phyloP scores from a whole-genome alignment of 768 basidiomycete genomes.

The Tephrocybe rancida region DNA sequence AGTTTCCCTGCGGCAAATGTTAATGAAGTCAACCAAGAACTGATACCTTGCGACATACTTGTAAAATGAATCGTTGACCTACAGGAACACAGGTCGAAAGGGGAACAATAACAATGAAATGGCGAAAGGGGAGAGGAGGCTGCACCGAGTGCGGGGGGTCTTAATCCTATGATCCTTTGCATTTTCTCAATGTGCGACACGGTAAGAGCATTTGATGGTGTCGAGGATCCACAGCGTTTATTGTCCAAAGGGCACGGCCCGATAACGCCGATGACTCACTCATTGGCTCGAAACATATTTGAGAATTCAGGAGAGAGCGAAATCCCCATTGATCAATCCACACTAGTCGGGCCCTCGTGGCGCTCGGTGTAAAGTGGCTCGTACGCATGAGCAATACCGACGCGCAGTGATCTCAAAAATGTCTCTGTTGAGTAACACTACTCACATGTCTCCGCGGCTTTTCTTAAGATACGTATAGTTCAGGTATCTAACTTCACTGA shows the following conservation, averaged over 20 bases:
- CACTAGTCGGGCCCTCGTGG: slow-evolving; percentile 2
- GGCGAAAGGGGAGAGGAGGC: not conserved
- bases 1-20: not conserved
- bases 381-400: not conserved
- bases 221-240: slow-evolving; percentile 1
- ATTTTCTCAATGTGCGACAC: not conserved
- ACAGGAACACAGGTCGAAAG: not conserved
- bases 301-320: not conserved
- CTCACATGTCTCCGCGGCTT: slow-evolving; percentile 13
- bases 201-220: not conserved
- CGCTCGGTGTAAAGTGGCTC: slow-evolving; percentile 6
- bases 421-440: too few relatives aligned
- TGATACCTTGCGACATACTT: too few relatives aligned
- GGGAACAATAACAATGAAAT: not conserved
- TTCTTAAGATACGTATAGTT: slow-evolving; percentile 1
- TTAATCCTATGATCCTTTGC: not conserved
- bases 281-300: slow-evolving; percentile 8
- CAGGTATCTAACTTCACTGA: slow-evolving; percentile 1
- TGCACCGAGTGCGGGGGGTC: not conserved
- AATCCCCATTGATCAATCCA: not conserved
- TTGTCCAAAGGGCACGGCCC: slow-evolving; percentile 1
- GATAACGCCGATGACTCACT: not conserved
- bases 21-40: too few relatives aligned
- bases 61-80: too few relatives aligned
- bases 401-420: not conserved